These are phyloP conservation scores for Gentiana macrophylla DNA, from an alignment of 257 asterid genomes.

Conservation along the genomic window DNA sequence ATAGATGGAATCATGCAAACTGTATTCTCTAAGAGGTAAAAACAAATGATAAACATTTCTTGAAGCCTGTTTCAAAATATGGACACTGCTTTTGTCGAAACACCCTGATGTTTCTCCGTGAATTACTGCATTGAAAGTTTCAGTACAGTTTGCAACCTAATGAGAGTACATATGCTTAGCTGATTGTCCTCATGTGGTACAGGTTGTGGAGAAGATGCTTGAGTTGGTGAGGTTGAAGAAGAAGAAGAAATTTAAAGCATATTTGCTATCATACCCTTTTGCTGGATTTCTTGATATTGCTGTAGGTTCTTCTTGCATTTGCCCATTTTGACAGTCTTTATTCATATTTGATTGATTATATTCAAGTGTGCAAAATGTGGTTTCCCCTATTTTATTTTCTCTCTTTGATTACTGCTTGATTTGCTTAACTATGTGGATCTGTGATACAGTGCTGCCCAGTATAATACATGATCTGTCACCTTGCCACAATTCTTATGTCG, in stretches of 20 bases:
- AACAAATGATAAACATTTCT: no score
- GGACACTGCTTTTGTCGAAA: no score
- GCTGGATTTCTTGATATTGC: constrained; percentile 78
- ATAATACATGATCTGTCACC: no score
- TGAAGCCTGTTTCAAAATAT: no score
- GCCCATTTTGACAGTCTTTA: no score
- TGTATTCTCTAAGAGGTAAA: no score
- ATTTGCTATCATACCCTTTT: constrained; percentile 55
- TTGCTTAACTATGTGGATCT: neutral
- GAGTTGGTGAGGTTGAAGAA: constrained; percentile 30
- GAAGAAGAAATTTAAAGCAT: constrained; percentile 34
- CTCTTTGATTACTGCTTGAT: neutral
- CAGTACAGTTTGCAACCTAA: neutral
- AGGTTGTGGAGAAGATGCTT: constrained; percentile 84
- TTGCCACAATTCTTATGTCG: no score
- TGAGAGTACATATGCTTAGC: constrained; percentile 10
- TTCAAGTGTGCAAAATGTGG: no score
- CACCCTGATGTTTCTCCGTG: neutral
- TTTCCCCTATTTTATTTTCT: no score
- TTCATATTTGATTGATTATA: no score
- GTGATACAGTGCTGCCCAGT: neutral
- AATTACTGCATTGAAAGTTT: neutral
- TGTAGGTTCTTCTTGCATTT: constrained; percentile 34
- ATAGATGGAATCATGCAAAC: no score
- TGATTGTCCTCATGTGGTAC: constrained; percentile 19